phyloP scores from a whole-genome alignment of 208 protist genomes.

The Novymonas esmeraldas region DNA sequence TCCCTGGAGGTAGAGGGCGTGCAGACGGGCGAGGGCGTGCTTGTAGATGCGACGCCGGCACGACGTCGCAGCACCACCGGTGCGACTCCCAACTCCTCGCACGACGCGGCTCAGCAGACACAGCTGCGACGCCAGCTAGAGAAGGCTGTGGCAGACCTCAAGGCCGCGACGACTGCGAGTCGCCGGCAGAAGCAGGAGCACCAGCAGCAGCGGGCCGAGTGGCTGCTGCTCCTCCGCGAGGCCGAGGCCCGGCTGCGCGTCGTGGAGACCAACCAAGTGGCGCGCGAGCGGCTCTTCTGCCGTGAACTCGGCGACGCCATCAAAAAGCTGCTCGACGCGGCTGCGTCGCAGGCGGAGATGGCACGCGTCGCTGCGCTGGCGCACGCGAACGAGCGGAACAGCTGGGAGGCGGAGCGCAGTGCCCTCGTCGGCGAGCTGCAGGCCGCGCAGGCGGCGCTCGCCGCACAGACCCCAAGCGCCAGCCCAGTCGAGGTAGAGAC shows the following conservation, averaged over 20 bases:
- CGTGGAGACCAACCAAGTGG: not conserved
- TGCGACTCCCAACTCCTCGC: not conserved
- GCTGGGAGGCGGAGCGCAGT: conserved; percentile 4
- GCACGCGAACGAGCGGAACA: not conserved
- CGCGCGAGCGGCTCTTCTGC: conserved; percentile 11
- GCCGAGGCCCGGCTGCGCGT: conserved; percentile 16
- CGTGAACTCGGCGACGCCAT: conserved; percentile 2
- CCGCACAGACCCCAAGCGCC: not conserved
- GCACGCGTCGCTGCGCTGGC: not conserved
- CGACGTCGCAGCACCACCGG: conserved; percentile 23
- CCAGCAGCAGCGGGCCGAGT: conserved; percentile 12
- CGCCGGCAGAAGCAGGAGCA: conserved; percentile 29
- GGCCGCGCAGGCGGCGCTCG: not conserved
- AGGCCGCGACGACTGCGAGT: conserved; percentile 2
- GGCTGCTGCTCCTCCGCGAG: conserved; percentile 13
- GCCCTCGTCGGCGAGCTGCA: conserved; percentile 9
- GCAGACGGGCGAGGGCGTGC: conserved; percentile 71
- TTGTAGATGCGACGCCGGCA: conserved; percentile 20
- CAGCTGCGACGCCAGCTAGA: conserved; percentile 29
- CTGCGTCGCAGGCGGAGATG: not conserved
- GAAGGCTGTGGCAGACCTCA: conserved; percentile 12
- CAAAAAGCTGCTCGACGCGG: not conserved
- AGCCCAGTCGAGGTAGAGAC: not conserved
- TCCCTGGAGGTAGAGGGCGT: conserved; percentile 57
- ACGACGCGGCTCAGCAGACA: conserved; percentile 19